These are phyloP conservation scores for Casuarina glauca DNA, from an alignment of 306 rosid genomes.

Conservation along the genomic window DNA sequence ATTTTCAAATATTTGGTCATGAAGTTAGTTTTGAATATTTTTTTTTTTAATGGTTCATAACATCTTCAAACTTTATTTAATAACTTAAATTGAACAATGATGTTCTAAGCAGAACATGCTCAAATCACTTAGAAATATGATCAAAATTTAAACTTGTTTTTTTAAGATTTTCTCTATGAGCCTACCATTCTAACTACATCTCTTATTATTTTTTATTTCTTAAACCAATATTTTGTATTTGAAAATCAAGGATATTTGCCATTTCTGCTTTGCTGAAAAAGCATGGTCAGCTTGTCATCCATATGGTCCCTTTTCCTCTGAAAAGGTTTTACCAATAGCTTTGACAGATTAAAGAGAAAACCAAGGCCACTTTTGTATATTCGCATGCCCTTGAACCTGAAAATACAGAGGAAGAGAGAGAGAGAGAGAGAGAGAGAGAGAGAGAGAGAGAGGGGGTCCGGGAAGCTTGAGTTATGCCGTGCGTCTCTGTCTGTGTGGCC, in stretches of 20 bases:
- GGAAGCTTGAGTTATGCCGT: slow-evolving; percentile 12
- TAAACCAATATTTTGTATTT: too few relatives aligned
- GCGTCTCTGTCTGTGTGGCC: slow-evolving; percentile 22
- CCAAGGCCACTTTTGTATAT: slow-evolving; percentile 50
- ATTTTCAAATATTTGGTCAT: background rate
- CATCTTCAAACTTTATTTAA: too few relatives aligned
- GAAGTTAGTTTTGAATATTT: too few relatives aligned
- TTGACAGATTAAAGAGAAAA: slow-evolving; percentile 29
- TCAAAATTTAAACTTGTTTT: too few relatives aligned
- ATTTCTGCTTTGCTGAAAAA: slow-evolving; percentile 34
- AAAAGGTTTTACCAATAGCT: slow-evolving; percentile 35
- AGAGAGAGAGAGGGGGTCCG: background rate
- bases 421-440: slow-evolving; percentile 7
- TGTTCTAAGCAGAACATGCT: too few relatives aligned
- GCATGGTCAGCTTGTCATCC: slow-evolving; percentile 34
- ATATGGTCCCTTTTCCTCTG: slow-evolving; percentile 27
- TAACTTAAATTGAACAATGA: too few relatives aligned
- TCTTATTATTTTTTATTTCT: too few relatives aligned
- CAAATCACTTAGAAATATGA: too few relatives aligned
- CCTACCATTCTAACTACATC: too few relatives aligned
- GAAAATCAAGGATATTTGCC: too few relatives aligned
- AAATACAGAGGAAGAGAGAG: background rate
- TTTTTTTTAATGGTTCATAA: too few relatives aligned
- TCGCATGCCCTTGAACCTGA: slow-evolving; percentile 11
- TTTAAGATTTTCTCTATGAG: too few relatives aligned